Conservation (phyloP, 352 stramenopile genomes). For the Peronosclerospora sorghi region DNA sequence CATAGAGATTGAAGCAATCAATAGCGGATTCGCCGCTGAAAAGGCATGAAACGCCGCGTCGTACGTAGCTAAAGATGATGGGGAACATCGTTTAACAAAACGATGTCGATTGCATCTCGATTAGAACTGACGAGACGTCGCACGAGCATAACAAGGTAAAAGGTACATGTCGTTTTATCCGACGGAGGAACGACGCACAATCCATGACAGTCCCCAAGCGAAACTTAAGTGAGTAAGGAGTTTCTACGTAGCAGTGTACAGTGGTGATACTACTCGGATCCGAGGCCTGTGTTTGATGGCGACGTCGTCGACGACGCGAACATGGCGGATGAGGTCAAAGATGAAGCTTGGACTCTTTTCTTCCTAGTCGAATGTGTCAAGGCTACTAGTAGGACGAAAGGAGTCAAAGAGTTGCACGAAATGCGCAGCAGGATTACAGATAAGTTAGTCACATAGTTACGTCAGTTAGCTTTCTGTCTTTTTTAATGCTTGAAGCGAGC, state of each 20-base stretch:
- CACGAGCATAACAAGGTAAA: slow-evolving; percentile 4
- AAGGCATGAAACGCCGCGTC: too few relatives aligned
- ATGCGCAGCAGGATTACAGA: not conserved
- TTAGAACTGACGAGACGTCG: slow-evolving; percentile 28
- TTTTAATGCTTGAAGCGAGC: slow-evolving; percentile 8
- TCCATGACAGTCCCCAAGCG: slow-evolving; percentile 38
- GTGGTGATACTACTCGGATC: slow-evolving; percentile 36
- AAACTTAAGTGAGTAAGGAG: slow-evolving; percentile 40
- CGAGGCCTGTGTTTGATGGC: slow-evolving; percentile 40
- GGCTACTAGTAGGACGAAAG: slow-evolving; percentile 32
- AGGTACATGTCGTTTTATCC: not conserved
- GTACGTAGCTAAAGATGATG: too few relatives aligned
- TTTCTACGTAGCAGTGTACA: slow-evolving; percentile 58
- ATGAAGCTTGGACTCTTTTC: not conserved
- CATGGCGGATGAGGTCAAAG: slow-evolving; percentile 49
- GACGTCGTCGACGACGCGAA: slow-evolving; percentile 39
- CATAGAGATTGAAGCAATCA: too few relatives aligned
- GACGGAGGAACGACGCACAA: slow-evolving; percentile 14
- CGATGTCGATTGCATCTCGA: slow-evolving; percentile 40
- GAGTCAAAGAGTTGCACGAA: slow-evolving; percentile 22
- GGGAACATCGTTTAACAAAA: too few relatives aligned
- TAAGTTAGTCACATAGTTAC: not conserved
- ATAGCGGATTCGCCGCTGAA: too few relatives aligned
- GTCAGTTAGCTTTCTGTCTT: too few relatives aligned
- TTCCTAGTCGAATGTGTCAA: slow-evolving; percentile 23